Base-by-base conservation (phyloP, 192 early-diverging fungal species). In the Backusella westeae region DNA sequence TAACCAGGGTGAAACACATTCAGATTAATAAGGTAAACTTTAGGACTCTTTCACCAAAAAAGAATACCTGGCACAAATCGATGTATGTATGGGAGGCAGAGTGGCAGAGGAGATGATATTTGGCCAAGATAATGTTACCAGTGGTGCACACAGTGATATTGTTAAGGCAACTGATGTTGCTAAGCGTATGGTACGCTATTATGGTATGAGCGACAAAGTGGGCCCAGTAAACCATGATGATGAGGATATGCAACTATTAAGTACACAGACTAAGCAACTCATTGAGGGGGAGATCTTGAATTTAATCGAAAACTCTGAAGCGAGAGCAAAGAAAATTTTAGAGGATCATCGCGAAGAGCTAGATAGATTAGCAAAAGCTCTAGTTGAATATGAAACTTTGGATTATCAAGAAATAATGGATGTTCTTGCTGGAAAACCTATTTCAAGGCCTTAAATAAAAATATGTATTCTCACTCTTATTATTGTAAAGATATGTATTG, bases 71-170 rank as follows among this genome's bases (percentile, higher is more conserved):
- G 97, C 98, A 1, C 85, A 91, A 79, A 83, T 99, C 36, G 97
- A 99, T 84, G 96, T 99, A 17, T 94, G 92, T 77, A 97, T 99
- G 97, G 98, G 97, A 42, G 98, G 98, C n/a, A 89, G 97, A 4
- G 96, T 94, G 0, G 98, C 97, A 1, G 98, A 99, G 77, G 96
- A 99, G 80, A 87, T 99, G 73, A 93, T 98, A n/a, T 98, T 92
- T 88, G 97, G 97, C 7, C 67, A 87, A 0, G 96, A 98, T 17
- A 93, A 96, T 80, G 94, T 99, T 12, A 97, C 98, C 0, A 95
- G 96, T 26, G 98, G 98, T 7, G 95, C 96, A 34, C 90, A 91
- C 67, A 94, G 90, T 75, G 98, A 99, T 85, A 89, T 99, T 81
- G 86, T 92, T 46, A 91, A 95, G 49, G 98, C 97, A 14, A 98